Evolutionary conservation across 23 red algal species (phyloP).

Genomic region (Cyanidioschyzon merolae): DNA sequence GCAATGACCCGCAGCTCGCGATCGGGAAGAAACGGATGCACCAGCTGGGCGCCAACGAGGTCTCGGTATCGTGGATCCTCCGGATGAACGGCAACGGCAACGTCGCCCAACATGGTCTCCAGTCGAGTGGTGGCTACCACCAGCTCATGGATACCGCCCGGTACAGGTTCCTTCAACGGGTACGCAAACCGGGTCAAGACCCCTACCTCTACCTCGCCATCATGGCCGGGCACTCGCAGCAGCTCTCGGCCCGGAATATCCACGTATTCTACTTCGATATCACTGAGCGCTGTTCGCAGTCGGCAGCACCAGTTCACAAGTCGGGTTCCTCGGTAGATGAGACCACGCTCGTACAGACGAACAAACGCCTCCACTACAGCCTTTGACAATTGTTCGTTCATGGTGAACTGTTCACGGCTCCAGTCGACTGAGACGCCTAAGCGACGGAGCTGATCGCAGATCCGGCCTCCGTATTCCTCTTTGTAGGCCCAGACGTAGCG

Average conservation of each 20-base stretch:
- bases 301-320: slow-evolving; percentile 92
- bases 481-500: slow-evolving; percentile 96
- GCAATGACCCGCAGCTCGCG: slow-evolving; percentile 69
- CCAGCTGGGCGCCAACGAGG: slow-evolving; percentile 51
- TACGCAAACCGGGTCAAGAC: slow-evolving; percentile 90
- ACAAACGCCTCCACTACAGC: slow-evolving; percentile 95
- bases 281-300: slow-evolving; percentile 76
- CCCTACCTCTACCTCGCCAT: slow-evolving; percentile 77
- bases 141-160: slow-evolving; percentile 21
- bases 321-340: slow-evolving; percentile 83
- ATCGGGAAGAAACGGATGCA: slow-evolving; percentile 70
- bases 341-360: slow-evolving; percentile 71
- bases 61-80: slow-evolving; percentile 79
- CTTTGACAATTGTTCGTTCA: slow-evolving; percentile 55
- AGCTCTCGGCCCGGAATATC: slow-evolving; percentile 66
- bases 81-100: slow-evolving; percentile 91
- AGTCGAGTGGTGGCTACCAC: slow-evolving; percentile 90
- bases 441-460: slow-evolving; percentile 74
- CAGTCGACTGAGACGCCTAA: slow-evolving; percentile 84
- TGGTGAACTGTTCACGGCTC: slow-evolving; percentile 91
- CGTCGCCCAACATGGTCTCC: slow-evolving; percentile 99
- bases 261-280: slow-evolving; percentile 94
- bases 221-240: slow-evolving; percentile 58
- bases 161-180: slow-evolving; percentile 23
- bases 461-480: slow-evolving; percentile 78